Conservation (phyloP, 1,284 basidiomycete genomes). For the Sporisorium scitamineum region DNA sequence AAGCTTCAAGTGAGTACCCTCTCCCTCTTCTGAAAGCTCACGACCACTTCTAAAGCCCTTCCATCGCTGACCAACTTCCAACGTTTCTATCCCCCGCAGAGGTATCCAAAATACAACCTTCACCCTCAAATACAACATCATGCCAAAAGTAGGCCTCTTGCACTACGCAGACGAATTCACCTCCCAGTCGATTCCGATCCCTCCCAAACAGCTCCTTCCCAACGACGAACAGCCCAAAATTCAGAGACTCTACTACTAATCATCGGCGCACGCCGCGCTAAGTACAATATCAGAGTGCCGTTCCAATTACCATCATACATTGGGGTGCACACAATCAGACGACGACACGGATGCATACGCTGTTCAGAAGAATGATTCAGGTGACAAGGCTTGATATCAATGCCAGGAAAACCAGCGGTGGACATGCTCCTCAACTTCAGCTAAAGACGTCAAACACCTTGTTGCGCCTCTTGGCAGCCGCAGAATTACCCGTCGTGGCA, state of each 20-base stretch:
- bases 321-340: too few species aligned
- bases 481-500: conserved; percentile 6
- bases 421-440: not conserved
- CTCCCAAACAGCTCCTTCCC: conserved; percentile 18
- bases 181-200: conserved; percentile 25
- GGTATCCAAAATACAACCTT: conserved; percentile 74
- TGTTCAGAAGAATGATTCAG: not conserved
- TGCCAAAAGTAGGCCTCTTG: conserved; percentile 86
- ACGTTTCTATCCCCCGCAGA: conserved; percentile 41
- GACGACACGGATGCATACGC: too few species aligned
- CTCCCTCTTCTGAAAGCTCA: too few species aligned
- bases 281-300: not conserved
- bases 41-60: not conserved
- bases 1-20: conserved; percentile 79
- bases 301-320: too few species aligned
- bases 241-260: conserved; percentile 41
- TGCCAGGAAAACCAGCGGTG: not conserved
- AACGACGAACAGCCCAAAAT: conserved; percentile 34
- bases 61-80: not conserved
- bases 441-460: conserved; percentile 35
- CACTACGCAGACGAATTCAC: conserved; percentile 40
- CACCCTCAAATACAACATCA: conserved; percentile 85
- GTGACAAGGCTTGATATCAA: not conserved
- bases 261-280: not conserved
- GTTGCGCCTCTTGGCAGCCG: conserved; percentile 27